phyloP scores from a whole-genome alignment of 2,329 filamentous ascomycete genomes.

The Aspergillus hortae region DNA sequence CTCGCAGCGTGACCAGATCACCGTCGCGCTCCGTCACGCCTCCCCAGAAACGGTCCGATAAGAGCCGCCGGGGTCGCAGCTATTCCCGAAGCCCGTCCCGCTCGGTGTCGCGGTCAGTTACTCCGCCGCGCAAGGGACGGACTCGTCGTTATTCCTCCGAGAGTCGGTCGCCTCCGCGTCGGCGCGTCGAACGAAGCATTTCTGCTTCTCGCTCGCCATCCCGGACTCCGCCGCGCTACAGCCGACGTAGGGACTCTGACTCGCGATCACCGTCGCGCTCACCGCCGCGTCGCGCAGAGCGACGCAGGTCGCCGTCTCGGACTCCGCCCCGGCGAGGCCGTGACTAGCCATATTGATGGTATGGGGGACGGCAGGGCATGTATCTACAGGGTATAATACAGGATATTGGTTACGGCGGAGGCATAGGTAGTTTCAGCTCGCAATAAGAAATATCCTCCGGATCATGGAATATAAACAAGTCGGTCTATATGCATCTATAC shows the following conservation, averaged over 20 bases:
- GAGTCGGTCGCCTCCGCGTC: constrained; percentile 23
- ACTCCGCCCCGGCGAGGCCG: constrained; percentile 18
- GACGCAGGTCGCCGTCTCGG: constrained; percentile 12
- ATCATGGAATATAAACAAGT: no score
- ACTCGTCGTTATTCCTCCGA: constrained; percentile 22
- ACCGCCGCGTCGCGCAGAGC: constrained; percentile 11
- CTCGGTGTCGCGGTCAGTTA: constrained; percentile 19
- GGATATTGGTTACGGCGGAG: no score
- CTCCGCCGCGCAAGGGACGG: constrained; percentile 23
- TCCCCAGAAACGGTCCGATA: constrained; percentile 19
- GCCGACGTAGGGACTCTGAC: background rate
- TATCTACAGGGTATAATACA: no score
- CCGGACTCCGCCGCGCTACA: background rate
- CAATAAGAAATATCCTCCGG: no score
- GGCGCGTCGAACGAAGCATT: background rate
- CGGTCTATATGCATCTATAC: background rate
- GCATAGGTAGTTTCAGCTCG: no score
- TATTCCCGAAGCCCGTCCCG: constrained; percentile 29
- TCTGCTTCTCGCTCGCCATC: background rate
- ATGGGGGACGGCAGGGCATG: background rate
- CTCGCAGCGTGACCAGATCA: constrained; percentile 27
- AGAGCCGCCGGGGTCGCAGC: constrained; percentile 22
- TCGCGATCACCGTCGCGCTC: constrained; percentile 18
- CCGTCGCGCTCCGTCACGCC: constrained; percentile 32
- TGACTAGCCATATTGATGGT: background rate